Evolutionary conservation across 164 flowering plant genomes (phyloP).

Genomic region (Vitis riparia): DNA sequence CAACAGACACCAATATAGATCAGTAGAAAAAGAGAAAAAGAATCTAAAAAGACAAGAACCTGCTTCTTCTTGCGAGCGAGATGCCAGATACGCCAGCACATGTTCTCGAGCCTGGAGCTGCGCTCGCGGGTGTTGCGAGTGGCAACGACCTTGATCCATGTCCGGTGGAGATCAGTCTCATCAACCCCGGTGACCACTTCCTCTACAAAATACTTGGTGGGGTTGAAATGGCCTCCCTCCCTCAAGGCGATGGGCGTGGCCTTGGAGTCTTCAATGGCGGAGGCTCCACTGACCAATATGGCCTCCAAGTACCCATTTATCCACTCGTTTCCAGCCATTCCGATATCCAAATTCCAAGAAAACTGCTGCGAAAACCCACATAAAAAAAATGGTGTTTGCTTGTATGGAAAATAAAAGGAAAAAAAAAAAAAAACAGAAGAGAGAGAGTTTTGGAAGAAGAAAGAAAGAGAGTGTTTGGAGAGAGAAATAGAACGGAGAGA

Average conservation of each 20-base stretch:
- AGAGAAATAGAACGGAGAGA: not conserved
- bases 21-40: not conserved
- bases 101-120: slow-evolving; percentile 86
- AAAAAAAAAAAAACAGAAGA: no score
- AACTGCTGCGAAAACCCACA: no score
- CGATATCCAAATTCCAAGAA: not conserved
- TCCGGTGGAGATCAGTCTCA: slow-evolving; percentile 84
- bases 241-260: slow-evolving; percentile 30
- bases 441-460: not conserved
- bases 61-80: slow-evolving; percentile 86
- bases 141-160: slow-evolving; percentile 98
- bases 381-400: not conserved
- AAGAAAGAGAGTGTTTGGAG: not conserved
- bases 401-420: no score
- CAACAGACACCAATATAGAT: not conserved
- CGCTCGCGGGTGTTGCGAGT: slow-evolving; percentile 87
- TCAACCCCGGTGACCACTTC: slow-evolving; percentile 91
- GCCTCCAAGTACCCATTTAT: slow-evolving; percentile 93
- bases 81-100: slow-evolving; percentile 99
- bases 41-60: slow-evolving; percentile 26
- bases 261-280: slow-evolving; percentile 47
- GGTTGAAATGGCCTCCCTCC: slow-evolving; percentile 71
- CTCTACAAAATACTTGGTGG: slow-evolving; percentile 85
- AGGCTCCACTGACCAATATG: slow-evolving; percentile 62
- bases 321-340: slow-evolving; percentile 91